These are phyloP conservation scores for Rhinocladiella mackenziei DNA, from an alignment of 2,329 filamentous ascomycete species.

Conservation along the genomic window DNA sequence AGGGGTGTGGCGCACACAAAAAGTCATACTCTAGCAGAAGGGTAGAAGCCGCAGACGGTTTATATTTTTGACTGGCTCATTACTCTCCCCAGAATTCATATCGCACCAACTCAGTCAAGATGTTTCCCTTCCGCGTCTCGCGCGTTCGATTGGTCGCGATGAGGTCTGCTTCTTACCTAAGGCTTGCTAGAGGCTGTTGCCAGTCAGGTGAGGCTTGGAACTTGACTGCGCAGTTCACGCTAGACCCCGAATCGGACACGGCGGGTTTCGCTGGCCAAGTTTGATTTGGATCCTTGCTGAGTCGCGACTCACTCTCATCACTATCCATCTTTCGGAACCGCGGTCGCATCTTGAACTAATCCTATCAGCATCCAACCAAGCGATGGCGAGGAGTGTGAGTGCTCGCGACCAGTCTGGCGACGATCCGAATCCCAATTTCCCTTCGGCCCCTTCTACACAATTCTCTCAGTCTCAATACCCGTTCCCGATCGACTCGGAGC, in stretches of 20 bases:
- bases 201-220: too few relatives aligned
- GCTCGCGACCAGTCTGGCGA: conserved; percentile 19
- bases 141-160: too few relatives aligned
- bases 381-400: conserved; percentile 15
- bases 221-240: too few relatives aligned
- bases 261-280: conserved; percentile 6
- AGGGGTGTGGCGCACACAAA: too few relatives aligned
- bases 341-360: conserved; percentile 12
- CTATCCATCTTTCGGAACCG: conserved; percentile 19
- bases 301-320: conserved; percentile 9
- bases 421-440: conserved; percentile 19
- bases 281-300: conserved; percentile 1
- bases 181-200: too few relatives aligned
- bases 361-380: conserved; percentile 3
- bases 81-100: too few relatives aligned
- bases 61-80: too few relatives aligned
- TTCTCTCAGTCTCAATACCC: conserved; percentile 15
- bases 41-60: too few relatives aligned
- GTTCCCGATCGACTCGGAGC: conserved; percentile 21
- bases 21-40: too few relatives aligned
- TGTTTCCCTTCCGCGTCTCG: too few relatives aligned
- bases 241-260: background rate
- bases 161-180: too few relatives aligned
- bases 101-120: too few relatives aligned
- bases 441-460: conserved; percentile 10